These are phyloP conservation scores for Blastobotrys indianensis DNA, from an alignment of 1,139 yeast species.

Conservation along the genomic window DNA sequence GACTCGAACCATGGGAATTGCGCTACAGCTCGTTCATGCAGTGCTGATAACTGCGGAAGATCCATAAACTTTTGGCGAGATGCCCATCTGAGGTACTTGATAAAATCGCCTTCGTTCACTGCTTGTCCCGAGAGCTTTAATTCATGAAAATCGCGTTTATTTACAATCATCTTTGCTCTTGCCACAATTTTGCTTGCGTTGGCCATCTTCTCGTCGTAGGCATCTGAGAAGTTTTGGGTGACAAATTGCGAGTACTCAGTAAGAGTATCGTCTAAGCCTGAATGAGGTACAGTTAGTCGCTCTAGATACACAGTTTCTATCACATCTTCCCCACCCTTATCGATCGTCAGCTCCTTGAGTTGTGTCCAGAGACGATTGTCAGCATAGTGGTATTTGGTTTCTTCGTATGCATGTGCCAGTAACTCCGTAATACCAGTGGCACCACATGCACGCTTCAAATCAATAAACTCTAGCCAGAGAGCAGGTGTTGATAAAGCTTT, in stretches of 20 bases:
- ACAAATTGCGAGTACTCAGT: constrained; percentile 42
- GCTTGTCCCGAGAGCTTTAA: neutral
- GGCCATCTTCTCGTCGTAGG: constrained; percentile 40
- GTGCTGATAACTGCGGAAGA: constrained; percentile 17
- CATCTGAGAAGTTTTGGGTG: constrained; percentile 27
- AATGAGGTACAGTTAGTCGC: constrained; percentile 43
- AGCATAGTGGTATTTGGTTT: too few relatives aligned
- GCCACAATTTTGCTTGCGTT: constrained; percentile 37
- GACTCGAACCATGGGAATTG: too few relatives aligned
- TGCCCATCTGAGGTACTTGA: constrained; percentile 31
- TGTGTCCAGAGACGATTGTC: too few relatives aligned
- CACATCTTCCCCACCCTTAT: too few relatives aligned
- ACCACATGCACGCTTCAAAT: too few relatives aligned
- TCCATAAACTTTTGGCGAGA: constrained; percentile 8
- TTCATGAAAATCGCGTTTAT: constrained; percentile 25
- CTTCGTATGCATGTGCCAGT: too few relatives aligned
- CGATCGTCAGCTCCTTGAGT: too few relatives aligned
- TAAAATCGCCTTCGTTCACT: constrained; percentile 21
- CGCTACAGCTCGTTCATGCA: constrained; percentile 22
- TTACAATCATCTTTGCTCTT: constrained; percentile 29
- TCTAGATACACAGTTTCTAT: constrained; percentile 33
- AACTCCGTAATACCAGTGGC: too few relatives aligned
- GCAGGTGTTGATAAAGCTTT: too few relatives aligned
- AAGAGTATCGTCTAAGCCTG: constrained; percentile 40
- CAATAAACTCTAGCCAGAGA: too few relatives aligned